Base-by-base conservation (phyloP, 1,284 basidiomycete genomes). In the Erythrobasidium hasegawianum region DNA sequence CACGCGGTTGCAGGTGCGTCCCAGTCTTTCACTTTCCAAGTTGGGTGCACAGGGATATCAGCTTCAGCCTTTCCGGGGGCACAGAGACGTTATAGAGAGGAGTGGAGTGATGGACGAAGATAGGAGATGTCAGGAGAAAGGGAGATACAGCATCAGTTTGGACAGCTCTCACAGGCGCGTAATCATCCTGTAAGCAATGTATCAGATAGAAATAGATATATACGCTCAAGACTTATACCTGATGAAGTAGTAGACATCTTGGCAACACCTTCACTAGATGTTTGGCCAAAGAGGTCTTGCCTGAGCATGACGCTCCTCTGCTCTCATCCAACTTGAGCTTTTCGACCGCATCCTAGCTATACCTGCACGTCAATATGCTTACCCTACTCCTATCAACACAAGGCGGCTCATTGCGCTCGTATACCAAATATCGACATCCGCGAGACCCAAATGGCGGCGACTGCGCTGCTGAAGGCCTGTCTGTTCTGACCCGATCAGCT, bases 251-350 rank as follows among this genome's bases (percentile, higher is more conserved):
- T 59, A 90, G 81, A 71, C 84, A 87, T 72, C 84, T 81, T 1
- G 86, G 87, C 27, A 97, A 77, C 68, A 92, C 86, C 1, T 78
- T 79, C 16, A 82, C 81, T 56, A 98, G 82, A 76, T 95, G 90
- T 76, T 96, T 97, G 22, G 92, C 91, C 16, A 97, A 83, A 0
- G 93, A 90, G 0, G 94, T 96, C 82, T 98, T 97, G 45, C 94
- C 94, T 0, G 89, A 89, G 69, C 60, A 67, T 13, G 69, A 70
- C 24, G 67, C 56, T 18, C 67, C 67, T n/a, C 65, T 67, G 65
- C 20, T 0, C 8, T 39, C 11, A 3, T 39, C 2, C 50, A 10
- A 16, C 29, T 40, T 13, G 14, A 47, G 18, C 40, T 27, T 24
- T 20, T 2, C n/a, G n/a, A n/a, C n/a, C n/a, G n/a, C n/a, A n/a